phyloP scores from a whole-genome alignment of 257 asterid species.

The Penstemon barbatus region DNA sequence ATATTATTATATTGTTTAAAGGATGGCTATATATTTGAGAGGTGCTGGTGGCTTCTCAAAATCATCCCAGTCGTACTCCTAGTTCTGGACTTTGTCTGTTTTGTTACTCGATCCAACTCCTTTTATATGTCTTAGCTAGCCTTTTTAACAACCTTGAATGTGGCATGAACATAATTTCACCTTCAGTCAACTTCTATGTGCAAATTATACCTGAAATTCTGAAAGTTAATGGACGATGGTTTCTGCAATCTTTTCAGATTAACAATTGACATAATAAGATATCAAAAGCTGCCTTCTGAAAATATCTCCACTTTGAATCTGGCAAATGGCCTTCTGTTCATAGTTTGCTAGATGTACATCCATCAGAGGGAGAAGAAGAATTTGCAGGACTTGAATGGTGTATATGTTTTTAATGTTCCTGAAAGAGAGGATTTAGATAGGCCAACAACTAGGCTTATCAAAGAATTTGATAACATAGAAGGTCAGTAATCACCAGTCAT shows the following conservation, averaged over 20 bases:
- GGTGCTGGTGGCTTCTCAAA: slow-evolving; percentile 99
- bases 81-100: slow-evolving; percentile 2
- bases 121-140: not conserved
- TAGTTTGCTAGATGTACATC: slow-evolving; percentile 12
- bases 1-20: slow-evolving; percentile 34
- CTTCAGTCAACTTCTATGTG: not conserved
- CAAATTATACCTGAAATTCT: not conserved
- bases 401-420: too few relatives aligned
- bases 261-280: slow-evolving; percentile 1
- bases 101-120: not conserved
- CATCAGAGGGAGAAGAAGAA: too few relatives aligned
- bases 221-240: not conserved
- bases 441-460: too few relatives aligned
- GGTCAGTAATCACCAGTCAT: too few relatives aligned
- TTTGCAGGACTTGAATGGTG: too few relatives aligned
- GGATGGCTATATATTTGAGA: slow-evolving; percentile 65
- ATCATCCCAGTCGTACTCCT: slow-evolving; percentile 67
- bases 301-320: not conserved
- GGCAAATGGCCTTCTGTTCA: slow-evolving; percentile 14
- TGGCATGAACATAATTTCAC: slow-evolving; percentile 3
- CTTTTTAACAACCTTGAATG: slow-evolving; percentile 7
- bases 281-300: slow-evolving; percentile 1
- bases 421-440: too few relatives aligned
- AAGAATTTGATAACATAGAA: too few relatives aligned
- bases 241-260: not conserved